Conservation (phyloP, 1,284 basidiomycete species). For the Porphyrellus sp. region DNA sequence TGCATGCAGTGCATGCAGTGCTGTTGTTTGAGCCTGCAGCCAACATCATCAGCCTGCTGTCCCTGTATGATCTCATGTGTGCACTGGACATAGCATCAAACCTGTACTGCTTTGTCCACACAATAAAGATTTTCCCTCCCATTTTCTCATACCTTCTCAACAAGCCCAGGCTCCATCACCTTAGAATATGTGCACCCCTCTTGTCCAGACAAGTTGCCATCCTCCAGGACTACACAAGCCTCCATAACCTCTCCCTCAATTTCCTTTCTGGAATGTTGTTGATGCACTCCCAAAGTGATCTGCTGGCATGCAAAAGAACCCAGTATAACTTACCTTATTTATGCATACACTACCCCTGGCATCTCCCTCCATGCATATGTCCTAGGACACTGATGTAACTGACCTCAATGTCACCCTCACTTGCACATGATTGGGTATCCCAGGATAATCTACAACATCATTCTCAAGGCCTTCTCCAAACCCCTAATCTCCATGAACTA, state of each 20-base stretch:
- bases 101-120: constrained; percentile 53
- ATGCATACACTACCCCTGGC: constrained; percentile 40
- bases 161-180: constrained; percentile 43
- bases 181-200: constrained; percentile 50
- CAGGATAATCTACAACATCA: constrained; percentile 47
- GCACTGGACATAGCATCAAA: constrained; percentile 50
- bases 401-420: constrained; percentile 48
- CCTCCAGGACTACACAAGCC: constrained; percentile 39
- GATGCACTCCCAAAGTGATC: constrained; percentile 58
- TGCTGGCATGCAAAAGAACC: constrained; percentile 36
- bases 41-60: constrained; percentile 40
- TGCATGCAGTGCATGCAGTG: constrained; percentile 55
- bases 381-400: constrained; percentile 49
- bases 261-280: constrained; percentile 57
- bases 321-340: constrained; percentile 54
- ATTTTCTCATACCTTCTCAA: constrained; percentile 47
- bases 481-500: constrained; percentile 54
- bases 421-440: constrained; percentile 59
- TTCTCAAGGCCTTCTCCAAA: constrained; percentile 48
- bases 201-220: constrained; percentile 46
- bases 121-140: constrained; percentile 43
- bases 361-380: constrained; percentile 40
- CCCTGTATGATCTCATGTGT: constrained; percentile 49
- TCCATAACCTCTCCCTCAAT: constrained; percentile 54
- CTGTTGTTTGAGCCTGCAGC: constrained; percentile 34